Percentiles rank a stretch among this genome's conserved stretches.
phyloP scores from a whole-genome alignment of 2,329 filamentous ascomycete species.

The Neophaeococcomyces aloes region DNA sequence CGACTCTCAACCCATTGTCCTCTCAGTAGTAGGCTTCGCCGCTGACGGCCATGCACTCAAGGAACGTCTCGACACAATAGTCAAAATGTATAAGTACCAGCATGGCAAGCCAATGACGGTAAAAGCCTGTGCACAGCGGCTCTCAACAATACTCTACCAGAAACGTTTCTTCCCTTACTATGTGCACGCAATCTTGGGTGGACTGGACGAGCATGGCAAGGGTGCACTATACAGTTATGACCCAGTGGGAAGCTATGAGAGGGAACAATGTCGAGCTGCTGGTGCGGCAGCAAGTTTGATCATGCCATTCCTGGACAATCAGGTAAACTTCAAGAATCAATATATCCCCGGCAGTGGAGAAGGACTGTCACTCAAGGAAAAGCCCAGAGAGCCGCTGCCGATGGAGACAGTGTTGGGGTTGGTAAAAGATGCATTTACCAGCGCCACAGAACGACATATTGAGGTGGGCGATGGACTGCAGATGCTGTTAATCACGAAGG shows the following conservation, averaged over 20 bases:
- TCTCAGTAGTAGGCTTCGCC: slow-evolving; percentile 91
- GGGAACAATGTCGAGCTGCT: slow-evolving; percentile 88
- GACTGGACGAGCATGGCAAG: slow-evolving; percentile 85
- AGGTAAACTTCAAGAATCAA: slow-evolving; percentile 99
- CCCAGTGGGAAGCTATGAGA: slow-evolving; percentile 92
- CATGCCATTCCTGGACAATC: slow-evolving; percentile 98
- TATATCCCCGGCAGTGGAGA: slow-evolving; percentile 77
- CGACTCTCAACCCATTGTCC: slow-evolving; percentile 71
- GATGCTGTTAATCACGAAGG: slow-evolving; percentile 82
- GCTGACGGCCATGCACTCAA: slow-evolving; percentile 90
- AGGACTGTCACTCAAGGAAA: slow-evolving; percentile 67
- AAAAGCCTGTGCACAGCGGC: slow-evolving; percentile 83
- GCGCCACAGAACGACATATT: slow-evolving; percentile 95
- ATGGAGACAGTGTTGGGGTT: slow-evolving; percentile 64
- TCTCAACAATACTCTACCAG: slow-evolving; percentile 90
- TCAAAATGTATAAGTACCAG: slow-evolving; percentile 98
- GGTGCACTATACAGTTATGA: slow-evolving; percentile 97
- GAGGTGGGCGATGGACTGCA: slow-evolving; percentile 95
- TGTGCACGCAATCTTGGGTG: slow-evolving; percentile 84
- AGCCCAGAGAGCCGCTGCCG: slow-evolving; percentile 49
- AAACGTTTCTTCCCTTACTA: slow-evolving; percentile 99
- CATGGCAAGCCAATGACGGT: slow-evolving; percentile 95
- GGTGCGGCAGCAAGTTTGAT: slow-evolving; percentile 89
- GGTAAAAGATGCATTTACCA: slow-evolving; percentile 95
- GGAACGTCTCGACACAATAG: slow-evolving; percentile 84